Evolutionary conservation across 345 rosid genomes (phyloP), one percentile per base, ranked within the genome.

Genomic region (Eucalyptus microcorys): DNA sequence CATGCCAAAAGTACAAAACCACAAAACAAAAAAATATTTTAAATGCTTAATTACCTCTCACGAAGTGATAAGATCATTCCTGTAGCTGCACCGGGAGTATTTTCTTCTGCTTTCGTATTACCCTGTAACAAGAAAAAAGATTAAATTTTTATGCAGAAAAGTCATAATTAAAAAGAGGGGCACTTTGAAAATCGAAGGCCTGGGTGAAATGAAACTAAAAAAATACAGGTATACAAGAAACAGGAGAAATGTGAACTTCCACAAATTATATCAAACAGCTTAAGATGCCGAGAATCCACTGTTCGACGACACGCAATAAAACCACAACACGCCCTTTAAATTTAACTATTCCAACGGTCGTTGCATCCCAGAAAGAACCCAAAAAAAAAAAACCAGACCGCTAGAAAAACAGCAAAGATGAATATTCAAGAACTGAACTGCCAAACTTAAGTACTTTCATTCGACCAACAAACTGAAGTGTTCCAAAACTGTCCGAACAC

Each of bases 11-110:
- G 76, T 53, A 80, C 21, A 79, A 26, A 32, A 85, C 15, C 16
- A 48, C 34, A 61, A 61, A 32, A 68, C 34, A 1, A 52, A 61
- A 17, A 68, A 64, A 37, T 7, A 50, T 30, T 83, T 32, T 21
- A 40, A 43, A 53, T 88, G 84, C 61, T 71, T 6, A 86, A 55
- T 66, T 92, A 98, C 99, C 99, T 96, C 94, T 95, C 98, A 86
- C 98, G 97, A 87, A 97, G 97, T 52, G 96, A 88, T 91, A 98
- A 93, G 92, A 97, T 97, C 99, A 95, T 96, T 64, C 95, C 95
- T 5, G 98, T 95, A 42, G 96, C 92, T 53, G 91, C 96, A 89
- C 97, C 97, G 55, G 96, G 96, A 32, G 97, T 95, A 80, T 97
- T 95, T 91, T 97, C 99, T 87, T 96, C 99, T 49, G 91, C 94